These are phyloP conservation scores for Mortierella sp. DNA, from an alignment of 371 early-diverging fungal genomes.

Conservation along the genomic window DNA sequence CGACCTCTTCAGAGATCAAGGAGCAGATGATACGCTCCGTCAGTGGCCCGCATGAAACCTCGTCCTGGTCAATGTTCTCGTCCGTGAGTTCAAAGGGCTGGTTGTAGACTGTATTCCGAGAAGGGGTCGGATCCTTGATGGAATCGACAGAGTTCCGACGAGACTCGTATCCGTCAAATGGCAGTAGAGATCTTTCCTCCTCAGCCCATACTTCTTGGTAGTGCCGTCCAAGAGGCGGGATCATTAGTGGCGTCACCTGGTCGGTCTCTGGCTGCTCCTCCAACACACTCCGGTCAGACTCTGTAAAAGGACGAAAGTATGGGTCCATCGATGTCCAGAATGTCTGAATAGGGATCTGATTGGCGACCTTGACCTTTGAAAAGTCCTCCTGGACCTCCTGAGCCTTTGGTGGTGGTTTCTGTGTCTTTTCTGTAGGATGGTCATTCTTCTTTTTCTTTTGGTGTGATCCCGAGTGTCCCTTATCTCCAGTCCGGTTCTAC, in stretches of 20 bases:
- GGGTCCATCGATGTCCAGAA: conserved; percentile 90
- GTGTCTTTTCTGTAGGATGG: conserved; percentile 44
- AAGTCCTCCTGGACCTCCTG: conserved; percentile 70
- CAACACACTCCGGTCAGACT: conserved; percentile 82
- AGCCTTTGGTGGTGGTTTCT: conserved; percentile 42
- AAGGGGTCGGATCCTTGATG: conserved; percentile 33
- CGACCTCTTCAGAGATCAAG: conserved; percentile 74
- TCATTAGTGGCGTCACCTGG: conserved; percentile 74
- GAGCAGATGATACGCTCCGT: conserved; percentile 82
- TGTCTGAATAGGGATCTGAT: conserved; percentile 85
- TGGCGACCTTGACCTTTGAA: conserved; percentile 76
- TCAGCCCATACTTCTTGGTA: conserved; percentile 88
- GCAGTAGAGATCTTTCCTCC: conserved; percentile 76
- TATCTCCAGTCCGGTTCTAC: conserved; percentile 45
- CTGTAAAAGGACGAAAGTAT: conserved; percentile 83
- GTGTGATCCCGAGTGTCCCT: conserved; percentile 37
- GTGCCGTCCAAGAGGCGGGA: conserved; percentile 83
- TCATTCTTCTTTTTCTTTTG: conserved; percentile 57
- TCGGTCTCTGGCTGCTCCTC: conserved; percentile 70
- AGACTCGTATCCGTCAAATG: conserved; percentile 60
- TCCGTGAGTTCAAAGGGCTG: conserved; percentile 68
- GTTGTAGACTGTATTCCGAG: conserved; percentile 58
- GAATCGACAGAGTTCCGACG: conserved; percentile 39
- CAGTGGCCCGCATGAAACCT: conserved; percentile 72
- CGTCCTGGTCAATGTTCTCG: conserved; percentile 70